phyloP scores from a whole-genome alignment of 129 eudicot genomes.

The sunflower (Helianthus annuus) region HanXRQr2.0-SUNRISE NC_035441.2:123695831-123696330 shows the following conservation, averaged over 20 bases:
- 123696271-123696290: neutral
- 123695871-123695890: neutral
- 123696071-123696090: conserved; percentile 22
- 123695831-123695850: neutral
- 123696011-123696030: neutral
- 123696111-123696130: conserved; percentile 87
- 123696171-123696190: conserved; percentile 55
- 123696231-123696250: neutral
- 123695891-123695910: too few relatives aligned
- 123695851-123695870: neutral
- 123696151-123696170: conserved; percentile 70
- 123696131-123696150: conserved; percentile 81
- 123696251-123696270: neutral
- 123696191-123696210: conserved; percentile 5
- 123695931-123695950: neutral
- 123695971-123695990: neutral
- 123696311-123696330: neutral
- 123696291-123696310: neutral
- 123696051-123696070: neutral
- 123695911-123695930: too few relatives aligned
- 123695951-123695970: neutral
- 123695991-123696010: neutral
- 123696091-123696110: conserved; percentile 68
- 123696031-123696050: neutral
- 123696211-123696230: conserved; percentile 10